These are phyloP conservation scores for Mollisia scopiformis DNA, from an alignment of 2,329 filamentous ascomycete species.

Conservation along the genomic window DNA sequence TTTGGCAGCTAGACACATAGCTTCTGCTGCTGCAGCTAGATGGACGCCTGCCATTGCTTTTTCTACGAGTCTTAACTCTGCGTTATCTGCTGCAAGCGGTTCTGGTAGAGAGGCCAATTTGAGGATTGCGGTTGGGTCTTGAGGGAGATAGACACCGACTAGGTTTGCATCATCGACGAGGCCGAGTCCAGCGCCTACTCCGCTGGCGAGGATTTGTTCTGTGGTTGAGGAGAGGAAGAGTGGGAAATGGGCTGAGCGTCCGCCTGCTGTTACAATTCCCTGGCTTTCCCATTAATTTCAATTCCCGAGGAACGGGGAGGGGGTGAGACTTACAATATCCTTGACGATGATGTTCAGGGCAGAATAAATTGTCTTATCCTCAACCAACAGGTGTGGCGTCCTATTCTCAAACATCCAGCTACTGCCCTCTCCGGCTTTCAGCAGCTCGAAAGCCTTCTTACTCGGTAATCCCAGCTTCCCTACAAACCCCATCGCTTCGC, in stretches of 20 bases:
- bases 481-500: slow-evolving; percentile 64
- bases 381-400: slow-evolving; percentile 54
- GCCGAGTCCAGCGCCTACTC: slow-evolving; percentile 24
- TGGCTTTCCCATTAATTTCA: slow-evolving; percentile 6
- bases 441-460: slow-evolving; percentile 42
- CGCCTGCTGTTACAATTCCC: slow-evolving; percentile 37
- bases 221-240: slow-evolving; percentile 40
- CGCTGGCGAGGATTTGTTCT: slow-evolving; percentile 36
- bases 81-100: slow-evolving; percentile 26
- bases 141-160: slow-evolving; percentile 25
- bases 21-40: slow-evolving; percentile 57
- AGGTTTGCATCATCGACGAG: slow-evolving; percentile 30
- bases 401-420: slow-evolving; percentile 62
- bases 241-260: slow-evolving; percentile 38
- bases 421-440: slow-evolving; percentile 20
- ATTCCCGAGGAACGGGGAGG: not conserved
- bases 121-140: slow-evolving; percentile 23
- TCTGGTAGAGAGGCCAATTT: slow-evolving; percentile 21
- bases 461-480: slow-evolving; percentile 56
- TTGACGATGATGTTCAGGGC: slow-evolving; percentile 42
- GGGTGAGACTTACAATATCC: slow-evolving; percentile 36
- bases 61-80: slow-evolving; percentile 51
- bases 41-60: slow-evolving; percentile 62
- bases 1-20: slow-evolving; percentile 57
- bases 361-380: slow-evolving; percentile 46